Percentiles rank a stretch among this genome's conserved stretches.
phyloP scores from a whole-genome alignment of 2,329 filamentous ascomycete genomes.

The Alternaria hordeiaustralica region DNA sequence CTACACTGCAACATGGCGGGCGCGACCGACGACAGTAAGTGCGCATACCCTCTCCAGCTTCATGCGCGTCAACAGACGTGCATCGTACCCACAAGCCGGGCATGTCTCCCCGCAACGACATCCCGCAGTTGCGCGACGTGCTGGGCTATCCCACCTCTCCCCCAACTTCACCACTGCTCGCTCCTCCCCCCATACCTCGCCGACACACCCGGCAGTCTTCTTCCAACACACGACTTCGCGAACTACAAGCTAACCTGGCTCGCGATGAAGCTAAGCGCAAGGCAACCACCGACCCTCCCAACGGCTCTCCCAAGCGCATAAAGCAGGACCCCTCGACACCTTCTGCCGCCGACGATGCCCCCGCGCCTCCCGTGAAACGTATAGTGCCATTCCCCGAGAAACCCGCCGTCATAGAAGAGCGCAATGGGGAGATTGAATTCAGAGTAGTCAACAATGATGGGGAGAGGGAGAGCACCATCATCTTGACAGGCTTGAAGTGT shows the following conservation, averaged over 20 bases:
- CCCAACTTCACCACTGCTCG: constrained; percentile 6
- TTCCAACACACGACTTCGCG: constrained; percentile 18
- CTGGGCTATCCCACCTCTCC: constrained; percentile 32
- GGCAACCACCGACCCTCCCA: constrained; percentile 71
- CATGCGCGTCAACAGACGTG: not conserved
- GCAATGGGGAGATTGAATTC: constrained; percentile 93
- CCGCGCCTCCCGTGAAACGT: constrained; percentile 58
- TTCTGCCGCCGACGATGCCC: constrained; percentile 39
- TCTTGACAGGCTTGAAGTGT: constrained; percentile 93
- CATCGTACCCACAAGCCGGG: not conserved
- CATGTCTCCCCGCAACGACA: constrained; percentile 16
- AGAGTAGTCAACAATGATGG: constrained; percentile 98
- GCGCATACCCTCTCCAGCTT: not conserved
- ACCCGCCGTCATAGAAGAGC: constrained; percentile 92
- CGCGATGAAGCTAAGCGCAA: constrained; percentile 68
- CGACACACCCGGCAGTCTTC: constrained; percentile 1
- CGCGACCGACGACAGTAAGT: constrained; percentile 48
- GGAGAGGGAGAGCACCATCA: constrained; percentile 84
- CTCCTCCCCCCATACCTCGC: constrained; percentile 4
- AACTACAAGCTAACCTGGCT: constrained; percentile 20
- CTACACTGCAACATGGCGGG: constrained; percentile 39
- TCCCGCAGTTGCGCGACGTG: constrained; percentile 16
- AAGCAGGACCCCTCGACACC: constrained; percentile 47
- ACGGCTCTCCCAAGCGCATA: constrained; percentile 66
- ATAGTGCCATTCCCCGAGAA: constrained; percentile 90